phyloP scores from a whole-genome alignment of 768 basidiomycete species.

The Dacryopinax primogenitus region DNA sequence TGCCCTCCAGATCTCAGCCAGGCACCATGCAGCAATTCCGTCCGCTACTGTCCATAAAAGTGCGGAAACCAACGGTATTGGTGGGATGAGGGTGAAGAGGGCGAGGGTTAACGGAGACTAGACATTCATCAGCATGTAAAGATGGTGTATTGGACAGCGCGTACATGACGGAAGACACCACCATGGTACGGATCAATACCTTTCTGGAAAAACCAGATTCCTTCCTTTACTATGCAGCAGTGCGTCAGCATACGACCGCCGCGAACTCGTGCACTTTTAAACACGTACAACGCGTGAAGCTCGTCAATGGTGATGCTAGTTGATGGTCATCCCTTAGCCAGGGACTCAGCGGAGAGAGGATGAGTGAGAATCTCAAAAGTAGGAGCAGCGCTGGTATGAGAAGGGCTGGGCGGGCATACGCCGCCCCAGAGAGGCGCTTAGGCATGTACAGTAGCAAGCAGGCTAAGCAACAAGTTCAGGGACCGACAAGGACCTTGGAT shows the following conservation, averaged over 20 bases:
- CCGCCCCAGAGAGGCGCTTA: not conserved
- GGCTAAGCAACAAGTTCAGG: no score
- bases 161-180: conserved; percentile 72
- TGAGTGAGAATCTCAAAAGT: conserved; percentile 28
- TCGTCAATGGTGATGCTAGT: conserved; percentile 68
- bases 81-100: conserved; percentile 56
- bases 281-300: conserved; percentile 58
- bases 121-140: conserved; percentile 8
- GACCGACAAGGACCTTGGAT: not conserved
- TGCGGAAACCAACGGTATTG: conserved; percentile 36
- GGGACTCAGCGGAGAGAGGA: conserved; percentile 41
- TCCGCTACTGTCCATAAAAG: conserved; percentile 63
- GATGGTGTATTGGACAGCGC: conserved; percentile 20
- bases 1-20: conserved; percentile 54
- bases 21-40: conserved; percentile 49
- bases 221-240: conserved; percentile 61
- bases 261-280: not conserved
- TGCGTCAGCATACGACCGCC: conserved; percentile 15
- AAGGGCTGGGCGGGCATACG: not conserved
- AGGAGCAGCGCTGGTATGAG: conserved; percentile 9
- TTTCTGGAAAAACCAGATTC: conserved; percentile 64
- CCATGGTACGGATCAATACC: conserved; percentile 81
- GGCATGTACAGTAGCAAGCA: not conserved
- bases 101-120: conserved; percentile 75
- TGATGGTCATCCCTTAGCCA: conserved; percentile 57